Evolutionary conservation across 2,329 filamentous ascomycete species (phyloP).

Genomic region (Hortaea sp.): DNA sequence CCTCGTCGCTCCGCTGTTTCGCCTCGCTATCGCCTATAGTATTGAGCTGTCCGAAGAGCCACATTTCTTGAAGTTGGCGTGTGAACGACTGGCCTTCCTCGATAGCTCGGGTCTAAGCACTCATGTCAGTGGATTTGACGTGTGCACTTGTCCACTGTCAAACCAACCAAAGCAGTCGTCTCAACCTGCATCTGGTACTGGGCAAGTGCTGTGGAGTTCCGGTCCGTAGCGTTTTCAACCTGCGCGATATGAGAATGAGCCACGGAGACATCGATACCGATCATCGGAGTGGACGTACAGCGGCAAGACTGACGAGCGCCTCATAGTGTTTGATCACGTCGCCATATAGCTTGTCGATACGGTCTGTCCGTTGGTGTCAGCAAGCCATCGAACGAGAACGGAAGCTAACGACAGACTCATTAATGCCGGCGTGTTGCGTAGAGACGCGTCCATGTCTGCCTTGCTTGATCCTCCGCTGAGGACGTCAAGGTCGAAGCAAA

Average conservation of each 20-base stretch:
- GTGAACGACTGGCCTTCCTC: conserved; percentile 54
- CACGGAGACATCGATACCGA: background rate
- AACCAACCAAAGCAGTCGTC: conserved; percentile 45
- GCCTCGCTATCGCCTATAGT: conserved; percentile 38
- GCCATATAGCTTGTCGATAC: conserved; percentile 30
- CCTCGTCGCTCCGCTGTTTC: conserved; percentile 36
- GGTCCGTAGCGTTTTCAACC: conserved; percentile 34
- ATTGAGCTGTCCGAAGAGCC: conserved; percentile 56
- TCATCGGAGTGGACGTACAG: conserved; percentile 25
- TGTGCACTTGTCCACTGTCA: background rate
- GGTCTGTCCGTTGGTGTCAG: conserved; percentile 17
- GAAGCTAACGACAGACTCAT: conserved; percentile 19
- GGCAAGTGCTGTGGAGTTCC: conserved; percentile 46
- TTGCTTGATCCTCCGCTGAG: too few species aligned
- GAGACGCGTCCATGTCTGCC: conserved; percentile 29
- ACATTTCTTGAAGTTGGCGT: conserved; percentile 54
- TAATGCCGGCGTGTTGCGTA: conserved; percentile 33
- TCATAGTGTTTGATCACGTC: conserved; percentile 43
- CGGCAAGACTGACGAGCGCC: conserved; percentile 44
- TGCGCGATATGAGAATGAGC: conserved; percentile 13
- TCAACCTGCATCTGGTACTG: conserved; percentile 50
- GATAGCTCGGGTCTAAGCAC: conserved; percentile 44
- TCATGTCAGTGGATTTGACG: background rate
- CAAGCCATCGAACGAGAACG: background rate
- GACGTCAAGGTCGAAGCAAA: too few species aligned